Base-by-base conservation (phyloP, 169 alveolate species). In the Theileria orientalis region DNA sequence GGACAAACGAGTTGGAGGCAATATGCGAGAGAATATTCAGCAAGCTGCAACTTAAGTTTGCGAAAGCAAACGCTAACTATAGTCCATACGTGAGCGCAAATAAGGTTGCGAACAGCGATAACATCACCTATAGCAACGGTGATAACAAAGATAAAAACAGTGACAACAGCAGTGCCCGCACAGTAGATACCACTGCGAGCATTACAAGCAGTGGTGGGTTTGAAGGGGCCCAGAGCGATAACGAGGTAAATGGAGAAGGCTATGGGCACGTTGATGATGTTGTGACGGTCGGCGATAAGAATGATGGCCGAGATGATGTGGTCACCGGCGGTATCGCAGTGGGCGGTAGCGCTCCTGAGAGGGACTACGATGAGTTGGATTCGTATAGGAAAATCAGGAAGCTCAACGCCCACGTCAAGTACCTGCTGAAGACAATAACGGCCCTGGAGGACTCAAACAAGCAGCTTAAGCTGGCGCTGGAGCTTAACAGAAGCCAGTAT, bases 361-460 rank as follows among this genome's bases (percentile, higher is more conserved):
- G 3, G 19, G 23, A 59, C 56, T 9, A 21, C 7, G 68, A 59
- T 11, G 3, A 5, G 47, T 3, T 30, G 59, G 51, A 25, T 60
- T n/a, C 33, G 6, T 5, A 59, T 32, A n/a, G 9, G 13, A 59
- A 59, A 21, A 59, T 69, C 14, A 77, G 59, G 51, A 79, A 71
- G 70, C 63, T 79, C 19, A 21, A 29, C 14, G 70, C 30, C 25
- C 62, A 79, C 29, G 52, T 79, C n/a, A 64, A 60, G 19, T 47
- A 72, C 46, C 63, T 79, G 42, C 59, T 79, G 6, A 79, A 71
- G 30, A 49, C 77, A 11, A 77, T 71, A 14, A 75, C 37, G 42
- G 19, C 23, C 41, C 63, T 79, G 52, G 87, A 79, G 69, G 83
- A 69, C 40, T 40, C 75, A 0, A 79, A 79, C 41, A 44, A 68